Evolutionary conservation across 441 rosid genomes (phyloP), one percentile per base, ranked within the genome.

Genomic region (Aquilaria agallochum): DNA sequence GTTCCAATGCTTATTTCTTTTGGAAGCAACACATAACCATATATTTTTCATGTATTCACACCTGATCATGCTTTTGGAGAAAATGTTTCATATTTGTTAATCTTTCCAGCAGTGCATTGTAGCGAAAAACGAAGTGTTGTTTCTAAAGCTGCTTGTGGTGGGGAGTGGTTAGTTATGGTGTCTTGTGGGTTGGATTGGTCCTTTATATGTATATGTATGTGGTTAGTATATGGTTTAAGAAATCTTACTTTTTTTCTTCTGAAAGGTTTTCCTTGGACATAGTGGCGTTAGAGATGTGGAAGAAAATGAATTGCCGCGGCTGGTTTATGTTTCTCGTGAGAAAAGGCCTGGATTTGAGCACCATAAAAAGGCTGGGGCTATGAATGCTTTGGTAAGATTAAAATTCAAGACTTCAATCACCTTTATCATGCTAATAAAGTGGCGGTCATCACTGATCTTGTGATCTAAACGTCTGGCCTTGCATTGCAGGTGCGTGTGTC

Each of bases 351-450:
- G 92, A 11, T 88, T 83, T 65, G 90, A 88, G 31, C 95, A 88
- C 73, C 95, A 88, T 50, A 88, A 88, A 70, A 88, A 88, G 76
- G 95, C 95, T 63, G 95, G 92, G 34, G 95, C 95, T 62, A 88
- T 88, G 95, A 88, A 88, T 68, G 70, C 92, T 34, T 62, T 86
- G 79, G 95, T 84, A 75, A 64, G 68, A n/a, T 20, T 20, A 20
- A 20, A 20, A 20, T 20, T 20, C 27, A 20, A 20, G 27, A 20
- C 33, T 31, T 11, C 27, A 15, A 36, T 33, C 44, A 30, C 55
- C 15, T 36, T 2, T 60, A 14, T 59, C 42, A 48, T 53, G 6
- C 54, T 13, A n/a, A 30, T 64, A 34, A 59, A 53, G 11, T 5
- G 4, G 2, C n/a, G 27, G 33, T 40, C 46, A 30, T 7, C 14